phyloP scores from a whole-genome alignment of 495 filamentous ascomycete species.

The Penicillium desertorum region DNA sequence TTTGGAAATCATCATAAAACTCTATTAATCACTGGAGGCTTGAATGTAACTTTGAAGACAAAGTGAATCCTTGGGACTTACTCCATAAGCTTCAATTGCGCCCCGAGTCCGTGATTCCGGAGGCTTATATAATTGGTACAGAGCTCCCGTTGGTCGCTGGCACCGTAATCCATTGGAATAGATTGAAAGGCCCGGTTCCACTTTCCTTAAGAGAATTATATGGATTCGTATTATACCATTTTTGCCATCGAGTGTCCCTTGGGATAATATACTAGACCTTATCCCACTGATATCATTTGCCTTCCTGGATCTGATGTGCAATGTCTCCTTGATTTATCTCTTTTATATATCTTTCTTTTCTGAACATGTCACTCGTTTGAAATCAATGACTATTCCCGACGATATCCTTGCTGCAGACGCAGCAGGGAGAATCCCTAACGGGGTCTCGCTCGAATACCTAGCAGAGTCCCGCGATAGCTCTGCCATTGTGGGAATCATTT shows the following conservation, averaged over 20 bases:
- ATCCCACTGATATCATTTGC: background rate
- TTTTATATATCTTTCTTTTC: background rate
- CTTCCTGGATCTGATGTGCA: background rate
- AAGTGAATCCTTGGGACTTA: background rate
- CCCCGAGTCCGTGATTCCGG: background rate
- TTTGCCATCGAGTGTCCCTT: background rate
- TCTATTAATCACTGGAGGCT: no score
- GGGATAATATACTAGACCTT: background rate
- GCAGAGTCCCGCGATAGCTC: slow-evolving; percentile 38
- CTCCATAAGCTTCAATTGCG: background rate
- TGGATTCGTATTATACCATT: background rate
- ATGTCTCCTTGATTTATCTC: slow-evolving; percentile 2
- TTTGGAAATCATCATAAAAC: no score
- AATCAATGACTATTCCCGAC: slow-evolving; percentile 29
- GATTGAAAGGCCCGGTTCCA: slow-evolving; percentile 1
- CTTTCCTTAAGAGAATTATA: background rate
- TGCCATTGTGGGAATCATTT: slow-evolving; percentile 42
- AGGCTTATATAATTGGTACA: background rate
- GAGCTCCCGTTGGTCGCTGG: background rate
- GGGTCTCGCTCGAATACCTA: slow-evolving; percentile 38
- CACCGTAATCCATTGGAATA: background rate
- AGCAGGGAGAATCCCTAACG: slow-evolving; percentile 34
- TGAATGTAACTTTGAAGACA: no score
- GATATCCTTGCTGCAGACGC: slow-evolving; percentile 33
- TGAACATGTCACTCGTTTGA: slow-evolving; percentile 17